phyloP scores from a whole-genome alignment of 306 rosid genomes.

The Quercus gilva region DNA sequence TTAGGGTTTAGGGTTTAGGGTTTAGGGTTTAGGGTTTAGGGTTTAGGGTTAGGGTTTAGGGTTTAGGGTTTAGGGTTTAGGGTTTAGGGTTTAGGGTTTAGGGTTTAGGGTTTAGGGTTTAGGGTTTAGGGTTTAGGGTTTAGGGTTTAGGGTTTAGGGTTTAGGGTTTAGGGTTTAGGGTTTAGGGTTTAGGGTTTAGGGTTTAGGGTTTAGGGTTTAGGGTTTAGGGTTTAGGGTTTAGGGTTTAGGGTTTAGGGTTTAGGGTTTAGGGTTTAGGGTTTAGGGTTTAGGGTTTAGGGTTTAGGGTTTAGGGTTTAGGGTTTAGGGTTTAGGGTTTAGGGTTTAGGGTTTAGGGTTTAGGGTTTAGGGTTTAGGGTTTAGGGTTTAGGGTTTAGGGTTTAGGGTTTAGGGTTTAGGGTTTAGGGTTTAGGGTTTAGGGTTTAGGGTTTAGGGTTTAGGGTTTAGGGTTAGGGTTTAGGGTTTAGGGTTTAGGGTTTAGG shows the following conservation, averaged over 20 bases:
- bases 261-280: neutral
- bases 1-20: slow-evolving; percentile 18
- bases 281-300: slow-evolving; percentile 16
- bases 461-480: slow-evolving; percentile 6
- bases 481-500: neutral
- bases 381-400: slow-evolving; percentile 15
- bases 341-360: slow-evolving; percentile 2
- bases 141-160: slow-evolving; percentile 15
- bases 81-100: slow-evolving; percentile 6
- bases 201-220: slow-evolving; percentile 13
- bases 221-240: slow-evolving; percentile 5
- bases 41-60: neutral
- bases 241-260: slow-evolving; percentile 13
- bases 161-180: slow-evolving; percentile 10
- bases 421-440: slow-evolving; percentile 24
- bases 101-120: slow-evolving; percentile 29
- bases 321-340: slow-evolving; percentile 18
- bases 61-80: neutral
- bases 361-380: slow-evolving; percentile 12
- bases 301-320: slow-evolving; percentile 15
- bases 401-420: slow-evolving; percentile 24
- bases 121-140: slow-evolving; percentile 24
- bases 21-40: slow-evolving; percentile 19
- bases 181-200: slow-evolving; percentile 18
- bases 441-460: slow-evolving; percentile 20